Evolutionary conservation across 2,329 filamentous ascomycete species (phyloP), one percentile per base, ranked within the genome.

Genomic region (Sclerotinia nivalis): DNA sequence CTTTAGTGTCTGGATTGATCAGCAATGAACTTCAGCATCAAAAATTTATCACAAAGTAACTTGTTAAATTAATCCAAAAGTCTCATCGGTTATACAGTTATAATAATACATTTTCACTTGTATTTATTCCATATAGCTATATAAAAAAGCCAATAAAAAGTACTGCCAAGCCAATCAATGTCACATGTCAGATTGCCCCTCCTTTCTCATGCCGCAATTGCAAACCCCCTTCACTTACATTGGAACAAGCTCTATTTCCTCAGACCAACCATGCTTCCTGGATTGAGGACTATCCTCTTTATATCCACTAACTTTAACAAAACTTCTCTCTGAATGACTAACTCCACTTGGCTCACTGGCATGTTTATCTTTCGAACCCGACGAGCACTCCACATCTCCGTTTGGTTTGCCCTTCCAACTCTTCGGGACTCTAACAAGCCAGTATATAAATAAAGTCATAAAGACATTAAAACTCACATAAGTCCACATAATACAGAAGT

Each of bases 381-480:
- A 28, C 45, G 50, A 37, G n/a, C 50, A 28, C 7, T 34, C 25
- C 28, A 34, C 15, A 13, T 12, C 25, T 5, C 20, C 13, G 52
- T 71, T 70, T 37, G 69, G 72, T 49, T 59, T 59, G 31, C 54
- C 49, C 37, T 71, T 74, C 52, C 34, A 47, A 31, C 43, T 65
- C 77, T 83, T 84, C 4, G 82, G 82, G 49, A 84, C 82, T 8
- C 83, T 77, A 0, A 79, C 80, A 71, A 85, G 76, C 82, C 83
- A 88, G 76, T 88, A 88, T 60, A 88, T 76, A 56, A 82, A 80
- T 10, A 88, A 79, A 0, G 86, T 86, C 2, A 81, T 83, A 28
- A 80, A 77, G 52, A 86, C 77, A 73, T 89, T 88, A 77, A 88
- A 87, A 5, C 81, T 77, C 54, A 79, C 82, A 72, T 84, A 84